Evolutionary conservation across 2,329 filamentous ascomycete species (phyloP).

Genomic region (Colletotrichum tofieldiae): DNA sequence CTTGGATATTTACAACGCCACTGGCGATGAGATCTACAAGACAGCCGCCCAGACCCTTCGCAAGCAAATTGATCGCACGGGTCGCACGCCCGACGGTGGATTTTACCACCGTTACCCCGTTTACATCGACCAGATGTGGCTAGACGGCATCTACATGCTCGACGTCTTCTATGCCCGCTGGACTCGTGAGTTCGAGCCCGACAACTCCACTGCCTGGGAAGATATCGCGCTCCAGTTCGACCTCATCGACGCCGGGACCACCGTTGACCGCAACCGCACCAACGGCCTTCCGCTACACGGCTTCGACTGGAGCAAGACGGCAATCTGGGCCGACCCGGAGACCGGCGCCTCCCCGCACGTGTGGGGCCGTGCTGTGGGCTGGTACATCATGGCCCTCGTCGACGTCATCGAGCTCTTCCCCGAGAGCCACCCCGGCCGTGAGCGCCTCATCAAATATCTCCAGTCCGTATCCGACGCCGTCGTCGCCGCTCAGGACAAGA

Average conservation of each 20-base stretch:
- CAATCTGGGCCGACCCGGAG: slow-evolving; percentile 63
- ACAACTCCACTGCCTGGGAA: slow-evolving; percentile 55
- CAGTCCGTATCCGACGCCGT: slow-evolving; percentile 59
- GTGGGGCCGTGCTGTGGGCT: slow-evolving; percentile 64
- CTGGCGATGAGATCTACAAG: slow-evolving; percentile 42
- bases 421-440: slow-evolving; percentile 53
- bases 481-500: slow-evolving; percentile 57
- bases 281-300: slow-evolving; percentile 65
- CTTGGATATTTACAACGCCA: slow-evolving; percentile 36
- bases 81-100: slow-evolving; percentile 34
- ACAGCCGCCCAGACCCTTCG: slow-evolving; percentile 34
- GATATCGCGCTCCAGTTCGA: slow-evolving; percentile 61
- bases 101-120: slow-evolving; percentile 46
- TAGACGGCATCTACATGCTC: slow-evolving; percentile 65
- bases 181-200: slow-evolving; percentile 46
- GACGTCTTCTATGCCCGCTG: slow-evolving; percentile 54
- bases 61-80: slow-evolving; percentile 39
- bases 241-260: slow-evolving; percentile 57
- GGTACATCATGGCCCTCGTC: slow-evolving; percentile 58
- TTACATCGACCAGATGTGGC: slow-evolving; percentile 48
- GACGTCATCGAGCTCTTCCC: slow-evolving; percentile 63
- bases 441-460: slow-evolving; percentile 58
- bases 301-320: slow-evolving; percentile 63
- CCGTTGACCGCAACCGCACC: slow-evolving; percentile 52
- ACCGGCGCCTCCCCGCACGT: slow-evolving; percentile 66